phyloP scores from a whole-genome alignment of 257 asterid genomes.

The Scutellaria baicalensis region DNA sequence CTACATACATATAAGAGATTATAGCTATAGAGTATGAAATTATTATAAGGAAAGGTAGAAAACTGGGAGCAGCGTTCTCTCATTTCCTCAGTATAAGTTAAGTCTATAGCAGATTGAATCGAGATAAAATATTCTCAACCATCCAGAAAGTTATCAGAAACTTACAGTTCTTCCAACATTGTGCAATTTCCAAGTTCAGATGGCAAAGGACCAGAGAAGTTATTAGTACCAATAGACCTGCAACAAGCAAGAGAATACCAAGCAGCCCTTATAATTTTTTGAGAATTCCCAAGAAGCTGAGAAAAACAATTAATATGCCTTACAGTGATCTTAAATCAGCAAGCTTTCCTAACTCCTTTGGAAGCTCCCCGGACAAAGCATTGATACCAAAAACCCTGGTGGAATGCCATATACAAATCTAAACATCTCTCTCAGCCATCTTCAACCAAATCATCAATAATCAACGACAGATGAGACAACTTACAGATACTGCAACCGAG shows the following conservation, averaged over 20 bases:
- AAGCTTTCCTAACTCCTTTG: slow-evolving; percentile 60
- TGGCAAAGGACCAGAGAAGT: slow-evolving; percentile 32
- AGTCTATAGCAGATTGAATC: not conserved
- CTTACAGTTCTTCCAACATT: slow-evolving; percentile 24
- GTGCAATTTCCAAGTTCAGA: slow-evolving; percentile 18
- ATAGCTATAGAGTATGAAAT: not conserved
- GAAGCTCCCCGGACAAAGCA: slow-evolving; percentile 66
- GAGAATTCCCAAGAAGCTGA: not conserved
- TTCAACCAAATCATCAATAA: not conserved
- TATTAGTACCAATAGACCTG: slow-evolving; percentile 25
- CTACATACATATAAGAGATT: not conserved
- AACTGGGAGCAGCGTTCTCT: not conserved
- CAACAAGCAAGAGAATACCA: not conserved
- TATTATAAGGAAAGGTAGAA: not conserved
- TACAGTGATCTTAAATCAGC: slow-evolving; percentile 54
- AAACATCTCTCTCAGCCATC: not conserved
- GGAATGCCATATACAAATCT: slow-evolving; percentile 1
- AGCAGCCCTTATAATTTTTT: not conserved
- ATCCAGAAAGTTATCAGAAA: not conserved
- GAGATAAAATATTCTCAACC: not conserved
- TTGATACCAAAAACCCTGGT: slow-evolving; percentile 45
- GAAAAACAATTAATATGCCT: not conserved
- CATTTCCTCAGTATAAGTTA: not conserved
- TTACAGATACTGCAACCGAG: slow-evolving; percentile 65
- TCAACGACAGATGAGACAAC: not conserved